Base-by-base conservation (phyloP, 257 asterid genomes). In the Jaltomata sinuosa region DNA sequence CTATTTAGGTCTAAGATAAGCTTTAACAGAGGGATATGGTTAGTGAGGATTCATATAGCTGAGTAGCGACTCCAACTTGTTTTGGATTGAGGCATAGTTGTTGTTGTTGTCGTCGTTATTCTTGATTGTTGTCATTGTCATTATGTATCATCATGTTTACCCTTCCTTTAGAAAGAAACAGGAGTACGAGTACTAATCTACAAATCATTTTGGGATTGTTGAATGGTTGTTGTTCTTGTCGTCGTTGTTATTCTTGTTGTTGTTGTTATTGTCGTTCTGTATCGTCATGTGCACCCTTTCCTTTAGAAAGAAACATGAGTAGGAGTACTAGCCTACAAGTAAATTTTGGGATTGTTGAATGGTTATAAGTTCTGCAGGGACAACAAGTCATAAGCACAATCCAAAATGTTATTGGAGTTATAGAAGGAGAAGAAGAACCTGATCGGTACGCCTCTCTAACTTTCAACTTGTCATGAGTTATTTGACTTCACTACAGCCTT, bases 351-450 rank as follows among this genome's bases (percentile, higher is more conserved):
- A 57, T 40, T 74, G 85, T 40, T 83, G 29, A 80, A 38, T n/a
- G 18, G 16, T 25, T 40, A 57, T 78, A 25, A 14, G n/a, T 85
- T 87, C 76, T 83, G 83, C 92, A 95, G 99, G 99, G 99, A 16
- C 87, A 94, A 83, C 93, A 95, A 84, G 94, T 92, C 61, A 91
- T 95, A 83, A 91, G 89, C 91, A 91, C 86, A 84, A 95, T 94
- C 57, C 97, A 92, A 87, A 95, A 95, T 78, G 94, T 95, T n/a
- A 89, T 95, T 88, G 99, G 95, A 84, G 89, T 93, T 59, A 95
- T 95, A 61, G 90, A 92, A 88, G 98, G 98, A 65, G 87, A 77
- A 62, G 94, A 93, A 87, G 98, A 95, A 91, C 98, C 97, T 38
- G 99, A 94, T 85, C 85, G 97, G 99, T 93, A 79, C 8, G 31